A percentile compares a stretch with the other conserved stretches of the same genome.
These are phyloP conservation scores for Baorangia bicolor DNA, from an alignment of 768 basidiomycete species.

Conservation along the genomic window DNA sequence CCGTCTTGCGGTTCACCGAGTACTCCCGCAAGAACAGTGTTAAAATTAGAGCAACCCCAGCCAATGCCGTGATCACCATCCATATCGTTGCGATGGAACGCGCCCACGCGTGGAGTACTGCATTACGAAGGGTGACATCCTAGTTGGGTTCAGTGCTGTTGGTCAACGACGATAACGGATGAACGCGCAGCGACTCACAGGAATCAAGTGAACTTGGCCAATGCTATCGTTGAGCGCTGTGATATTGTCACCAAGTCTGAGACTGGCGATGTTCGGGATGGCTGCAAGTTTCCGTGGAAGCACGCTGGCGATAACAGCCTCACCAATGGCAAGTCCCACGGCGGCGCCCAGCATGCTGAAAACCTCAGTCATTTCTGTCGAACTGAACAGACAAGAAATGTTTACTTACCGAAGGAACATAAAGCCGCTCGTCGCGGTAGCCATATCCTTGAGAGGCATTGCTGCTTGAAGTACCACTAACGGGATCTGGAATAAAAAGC, in stretches of 20 bases:
- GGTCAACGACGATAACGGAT: neutral
- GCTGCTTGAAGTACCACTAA: slow-evolving; percentile 80
- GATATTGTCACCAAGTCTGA: slow-evolving; percentile 36
- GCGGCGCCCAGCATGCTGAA: slow-evolving; percentile 67
- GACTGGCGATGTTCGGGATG: slow-evolving; percentile 31
- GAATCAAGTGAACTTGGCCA: slow-evolving; percentile 34
- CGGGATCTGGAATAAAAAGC: slow-evolving; percentile 64
- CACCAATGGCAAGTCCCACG: slow-evolving; percentile 67
- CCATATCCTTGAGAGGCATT: slow-evolving; percentile 86
- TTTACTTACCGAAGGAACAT: slow-evolving; percentile 57
- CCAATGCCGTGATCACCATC: slow-evolving; percentile 60
- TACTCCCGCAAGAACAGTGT: slow-evolving; percentile 58
- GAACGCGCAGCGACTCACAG: neutral
- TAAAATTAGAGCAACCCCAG: slow-evolving; percentile 51
- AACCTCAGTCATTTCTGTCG: neutral
- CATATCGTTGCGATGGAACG: slow-evolving; percentile 62
- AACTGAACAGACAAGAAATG: neutral
- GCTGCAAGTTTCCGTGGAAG: slow-evolving; percentile 33
- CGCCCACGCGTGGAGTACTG: slow-evolving; percentile 61
- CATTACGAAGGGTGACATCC: slow-evolving; percentile 48
- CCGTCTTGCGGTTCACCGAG: slow-evolving; percentile 51
- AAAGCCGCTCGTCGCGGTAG: slow-evolving; percentile 72
- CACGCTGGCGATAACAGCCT: slow-evolving; percentile 65
- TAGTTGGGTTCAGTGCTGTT: slow-evolving; percentile 20
- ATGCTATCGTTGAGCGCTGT: slow-evolving; percentile 47